A percentile compares a stretch with the other conserved stretches of the same genome.
phyloP scores from a whole-genome alignment of 768 basidiomycete species.

The Phanerodontia chrysosporium region DNA sequence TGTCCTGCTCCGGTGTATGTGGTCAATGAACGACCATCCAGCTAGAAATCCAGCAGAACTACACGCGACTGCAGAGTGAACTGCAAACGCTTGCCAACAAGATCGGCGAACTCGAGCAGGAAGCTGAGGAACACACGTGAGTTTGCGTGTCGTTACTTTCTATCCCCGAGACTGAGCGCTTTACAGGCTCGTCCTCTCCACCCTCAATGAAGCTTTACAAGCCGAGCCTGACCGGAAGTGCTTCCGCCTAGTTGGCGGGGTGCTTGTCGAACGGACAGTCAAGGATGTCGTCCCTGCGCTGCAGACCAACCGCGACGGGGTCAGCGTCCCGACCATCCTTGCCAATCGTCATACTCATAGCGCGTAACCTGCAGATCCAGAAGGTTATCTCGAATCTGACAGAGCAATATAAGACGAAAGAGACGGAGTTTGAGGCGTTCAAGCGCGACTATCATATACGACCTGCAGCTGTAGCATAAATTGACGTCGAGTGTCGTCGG shows the following conservation, averaged over 20 bases:
- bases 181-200: conserved; percentile 78
- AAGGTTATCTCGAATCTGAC: conserved; percentile 74
- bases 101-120: conserved; percentile 93
- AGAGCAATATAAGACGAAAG: conserved; percentile 87
- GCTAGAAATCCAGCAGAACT: conserved; percentile 83
- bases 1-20: neutral
- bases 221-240: conserved; percentile 90
- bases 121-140: conserved; percentile 92
- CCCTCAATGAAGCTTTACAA: conserved; percentile 76
- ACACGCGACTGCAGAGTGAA: conserved; percentile 80
- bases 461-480: conserved; percentile 30
- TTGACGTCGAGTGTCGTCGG: neutral
- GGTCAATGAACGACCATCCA: conserved; percentile 20
- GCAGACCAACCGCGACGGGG: conserved; percentile 85
- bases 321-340: conserved; percentile 32
- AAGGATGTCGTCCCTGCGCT: conserved; percentile 90
- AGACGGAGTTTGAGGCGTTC: conserved; percentile 76
- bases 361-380: conserved; percentile 54
- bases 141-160: conserved; percentile 24
- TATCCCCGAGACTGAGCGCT: neutral
- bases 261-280: conserved; percentile 93
- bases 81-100: conserved; percentile 89
- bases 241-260: conserved; percentile 93
- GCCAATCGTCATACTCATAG: neutral
- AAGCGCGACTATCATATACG: conserved; percentile 76